phyloP scores from a whole-genome alignment of 208 protist species.

The Strigomonas culicis region DNA sequence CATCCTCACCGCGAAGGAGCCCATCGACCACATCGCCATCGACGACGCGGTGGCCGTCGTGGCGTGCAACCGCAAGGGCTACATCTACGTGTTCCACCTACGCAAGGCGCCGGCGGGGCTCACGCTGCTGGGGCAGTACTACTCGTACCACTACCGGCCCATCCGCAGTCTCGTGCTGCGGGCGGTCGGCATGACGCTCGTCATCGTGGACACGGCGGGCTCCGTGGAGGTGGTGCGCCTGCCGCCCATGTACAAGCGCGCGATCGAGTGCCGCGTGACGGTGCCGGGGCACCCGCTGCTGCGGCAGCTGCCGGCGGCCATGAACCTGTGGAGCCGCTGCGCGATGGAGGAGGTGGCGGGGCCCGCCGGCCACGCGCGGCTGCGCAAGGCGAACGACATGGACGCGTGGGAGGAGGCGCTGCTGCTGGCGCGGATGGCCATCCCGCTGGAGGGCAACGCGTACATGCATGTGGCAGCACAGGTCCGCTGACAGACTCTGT shows the following conservation, averaged over 20 bases:
- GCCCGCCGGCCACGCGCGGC: background rate
- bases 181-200: conserved; percentile 32
- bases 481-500: background rate
- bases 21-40: conserved; percentile 26
- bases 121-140: conserved; percentile 27
- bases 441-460: conserved; percentile 39
- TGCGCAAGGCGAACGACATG: conserved; percentile 13
- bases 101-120: conserved; percentile 17
- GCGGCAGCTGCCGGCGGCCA: conserved; percentile 10
- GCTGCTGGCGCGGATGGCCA: conserved; percentile 36
- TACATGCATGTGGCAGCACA: conserved; percentile 24
- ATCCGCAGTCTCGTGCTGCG: conserved; percentile 44
- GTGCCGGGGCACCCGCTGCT: conserved; percentile 4
- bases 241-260: conserved; percentile 18
- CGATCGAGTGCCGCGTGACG: conserved; percentile 3
- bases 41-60: conserved; percentile 26
- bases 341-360: background rate
- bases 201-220: conserved; percentile 50
- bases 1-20: conserved; percentile 17
- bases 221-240: conserved; percentile 59
- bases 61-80: conserved; percentile 24
- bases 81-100: conserved; percentile 36
- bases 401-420: conserved; percentile 32
- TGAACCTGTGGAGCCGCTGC: conserved; percentile 16
- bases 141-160: conserved; percentile 27